A percentile compares a stretch with the other conserved stretches of the same genome.
Evolutionary conservation across 805 yeast genomes (phyloP).

Genomic region (Suhomyces canberraensis): DNA sequence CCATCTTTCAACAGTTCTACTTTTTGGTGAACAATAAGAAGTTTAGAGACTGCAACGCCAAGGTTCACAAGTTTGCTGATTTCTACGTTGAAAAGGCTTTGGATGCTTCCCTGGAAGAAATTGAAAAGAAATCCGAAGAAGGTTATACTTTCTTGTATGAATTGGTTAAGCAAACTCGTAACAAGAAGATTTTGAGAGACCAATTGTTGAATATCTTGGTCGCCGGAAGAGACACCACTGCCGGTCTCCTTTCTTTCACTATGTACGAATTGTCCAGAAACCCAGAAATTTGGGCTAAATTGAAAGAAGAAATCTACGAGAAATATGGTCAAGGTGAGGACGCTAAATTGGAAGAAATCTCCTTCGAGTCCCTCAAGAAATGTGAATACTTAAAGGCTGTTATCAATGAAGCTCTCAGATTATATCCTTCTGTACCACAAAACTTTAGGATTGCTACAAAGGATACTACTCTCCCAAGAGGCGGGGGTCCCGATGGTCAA

Average conservation of each 20-base stretch:
- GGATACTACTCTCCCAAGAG: slow-evolving; percentile 22
- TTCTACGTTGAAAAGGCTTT: slow-evolving; percentile 18
- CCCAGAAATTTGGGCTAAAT: slow-evolving; percentile 29
- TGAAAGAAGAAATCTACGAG: slow-evolving; percentile 26
- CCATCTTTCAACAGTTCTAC: slow-evolving; percentile 14
- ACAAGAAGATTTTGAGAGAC: slow-evolving; percentile 34
- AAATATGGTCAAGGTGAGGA: slow-evolving; percentile 34
- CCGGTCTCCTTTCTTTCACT: slow-evolving; percentile 35
- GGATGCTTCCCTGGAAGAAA: slow-evolving; percentile 11
- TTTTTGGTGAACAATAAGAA: slow-evolving; percentile 12
- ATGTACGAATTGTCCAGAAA: slow-evolving; percentile 34
- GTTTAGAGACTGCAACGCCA: slow-evolving; percentile 13
- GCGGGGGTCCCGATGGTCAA: slow-evolving; percentile 27
- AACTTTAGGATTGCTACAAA: slow-evolving; percentile 20
- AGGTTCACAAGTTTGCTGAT: slow-evolving; percentile 12
- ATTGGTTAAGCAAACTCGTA: slow-evolving; percentile 38
- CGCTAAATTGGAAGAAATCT: slow-evolving; percentile 25
- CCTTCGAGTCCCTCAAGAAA: slow-evolving; percentile 37
- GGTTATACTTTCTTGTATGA: slow-evolving; percentile 47
- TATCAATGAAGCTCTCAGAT: slow-evolving; percentile 34
- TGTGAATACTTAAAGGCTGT: slow-evolving; percentile 38
- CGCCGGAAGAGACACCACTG: slow-evolving; percentile 44
- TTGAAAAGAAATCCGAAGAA: slow-evolving; percentile 15
- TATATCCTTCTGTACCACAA: slow-evolving; percentile 30
- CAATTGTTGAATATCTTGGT: slow-evolving; percentile 39